These are phyloP conservation scores for Davidsoniella neocaledoniae DNA, from an alignment of 2,329 filamentous ascomycete species.

Conservation along the genomic window DNA sequence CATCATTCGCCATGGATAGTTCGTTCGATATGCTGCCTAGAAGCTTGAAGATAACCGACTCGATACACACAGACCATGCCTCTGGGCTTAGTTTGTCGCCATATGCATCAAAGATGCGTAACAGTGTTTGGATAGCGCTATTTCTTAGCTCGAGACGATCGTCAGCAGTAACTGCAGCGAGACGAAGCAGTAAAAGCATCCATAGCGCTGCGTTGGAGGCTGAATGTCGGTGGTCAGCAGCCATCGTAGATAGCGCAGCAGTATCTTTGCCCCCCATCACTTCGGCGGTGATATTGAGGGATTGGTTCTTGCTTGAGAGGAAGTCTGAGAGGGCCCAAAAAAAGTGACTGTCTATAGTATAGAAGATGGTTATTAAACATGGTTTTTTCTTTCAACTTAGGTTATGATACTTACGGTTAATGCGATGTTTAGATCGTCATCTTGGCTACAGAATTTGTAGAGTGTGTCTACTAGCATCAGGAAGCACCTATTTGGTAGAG, in stretches of 20 bases:
- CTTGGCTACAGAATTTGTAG: conserved; percentile 74
- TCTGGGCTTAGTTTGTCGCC: conserved; percentile 61
- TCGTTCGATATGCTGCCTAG: conserved; percentile 41
- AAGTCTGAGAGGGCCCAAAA: conserved; percentile 94
- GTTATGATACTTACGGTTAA: conserved; percentile 48
- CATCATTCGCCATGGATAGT: conserved; percentile 6
- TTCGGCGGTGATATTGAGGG: conserved; percentile 39
- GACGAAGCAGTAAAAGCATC: conserved; percentile 56
- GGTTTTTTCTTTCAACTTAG: no score
- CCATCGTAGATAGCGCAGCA: conserved; percentile 37
- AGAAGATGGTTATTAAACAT: conserved; percentile 10
- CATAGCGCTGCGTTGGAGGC: conserved; percentile 57
- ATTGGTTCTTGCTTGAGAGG: conserved; percentile 43
- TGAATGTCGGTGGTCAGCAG: conserved; percentile 39
- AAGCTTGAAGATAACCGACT: conserved; percentile 64
- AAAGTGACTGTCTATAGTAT: conserved; percentile 62
- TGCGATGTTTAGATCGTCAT: conserved; percentile 87
- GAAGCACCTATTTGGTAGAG: conserved; percentile 54
- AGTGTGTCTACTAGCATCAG: conserved; percentile 70
- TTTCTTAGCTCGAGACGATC: conserved; percentile 61
- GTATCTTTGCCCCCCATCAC: conserved; percentile 34
- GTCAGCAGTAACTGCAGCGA: conserved; percentile 57
- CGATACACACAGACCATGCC: conserved; percentile 71
- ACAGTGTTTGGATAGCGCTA: conserved; percentile 75
- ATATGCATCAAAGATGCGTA: conserved; percentile 84